Evolutionary conservation across 495 filamentous ascomycete species (phyloP).

Genomic region (Penicillium cinerascens): DNA sequence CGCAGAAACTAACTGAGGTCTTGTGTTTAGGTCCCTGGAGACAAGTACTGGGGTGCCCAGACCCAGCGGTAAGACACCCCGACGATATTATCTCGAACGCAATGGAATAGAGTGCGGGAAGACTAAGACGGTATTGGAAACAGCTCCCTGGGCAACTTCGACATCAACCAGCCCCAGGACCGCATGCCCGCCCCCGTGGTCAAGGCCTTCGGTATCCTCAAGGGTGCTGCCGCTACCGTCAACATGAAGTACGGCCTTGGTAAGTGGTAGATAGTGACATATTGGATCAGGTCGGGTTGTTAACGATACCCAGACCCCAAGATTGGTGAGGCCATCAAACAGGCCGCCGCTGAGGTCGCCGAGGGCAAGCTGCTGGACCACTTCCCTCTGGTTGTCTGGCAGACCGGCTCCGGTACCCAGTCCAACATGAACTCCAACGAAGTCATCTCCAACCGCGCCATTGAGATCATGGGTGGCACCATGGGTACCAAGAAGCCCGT

Average conservation of each 20-base stretch:
- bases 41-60: slow-evolving; percentile 99
- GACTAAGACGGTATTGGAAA: slow-evolving; percentile 21
- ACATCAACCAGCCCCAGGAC: slow-evolving; percentile 98
- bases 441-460: slow-evolving; percentile 98
- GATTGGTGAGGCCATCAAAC: slow-evolving; percentile 88
- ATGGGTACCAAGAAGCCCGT: slow-evolving; percentile 98
- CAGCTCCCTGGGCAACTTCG: slow-evolving; percentile 90
- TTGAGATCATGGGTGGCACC: slow-evolving; percentile 91
- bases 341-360: slow-evolving; percentile 91
- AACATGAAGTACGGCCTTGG: slow-evolving; percentile 95
- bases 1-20: slow-evolving; percentile 18
- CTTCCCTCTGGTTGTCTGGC: slow-evolving; percentile 99
- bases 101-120: not conserved
- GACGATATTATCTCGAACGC: not conserved
- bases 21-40: slow-evolving; percentile 64
- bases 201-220: slow-evolving; percentile 92
- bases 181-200: slow-evolving; percentile 94
- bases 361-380: slow-evolving; percentile 93
- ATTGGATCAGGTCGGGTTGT: not conserved
- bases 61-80: slow-evolving; percentile 69
- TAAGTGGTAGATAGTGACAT: slow-evolving; percentile 45
- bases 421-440: slow-evolving; percentile 99
- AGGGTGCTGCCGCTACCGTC: slow-evolving; percentile 92
- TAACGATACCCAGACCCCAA: slow-evolving; percentile 60
- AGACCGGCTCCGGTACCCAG: slow-evolving; percentile 97